Conservation (phyloP, 257 asterid species). For the Misopates orontium region DNA sequence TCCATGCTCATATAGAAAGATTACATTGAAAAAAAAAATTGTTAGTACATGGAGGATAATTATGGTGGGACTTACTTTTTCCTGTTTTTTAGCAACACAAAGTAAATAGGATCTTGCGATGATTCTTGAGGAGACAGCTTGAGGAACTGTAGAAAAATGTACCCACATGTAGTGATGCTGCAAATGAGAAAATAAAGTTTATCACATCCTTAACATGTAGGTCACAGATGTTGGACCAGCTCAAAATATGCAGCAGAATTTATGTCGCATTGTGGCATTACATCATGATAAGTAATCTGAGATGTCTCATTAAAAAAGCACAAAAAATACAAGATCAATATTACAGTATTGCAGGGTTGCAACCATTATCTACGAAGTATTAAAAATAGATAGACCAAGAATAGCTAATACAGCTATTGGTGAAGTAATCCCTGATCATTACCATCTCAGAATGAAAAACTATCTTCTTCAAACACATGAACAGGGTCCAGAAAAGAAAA, state of each 20-base stretch:
- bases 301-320: not conserved
- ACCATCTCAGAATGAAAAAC: too few species aligned
- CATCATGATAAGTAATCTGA: not conserved
- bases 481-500: too few species aligned
- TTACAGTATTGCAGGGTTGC: too few species aligned
- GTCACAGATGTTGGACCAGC: not conserved
- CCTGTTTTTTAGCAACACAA: slow-evolving; percentile 54
- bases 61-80: slow-evolving; percentile 48
- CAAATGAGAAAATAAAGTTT: slow-evolving; percentile 21
- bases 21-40: not conserved
- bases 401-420: too few species aligned
- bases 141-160: slow-evolving; percentile 63
- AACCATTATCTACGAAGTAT: too few species aligned
- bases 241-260: not conserved
- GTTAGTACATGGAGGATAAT: not conserved
- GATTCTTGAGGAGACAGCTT: slow-evolving; percentile 72
- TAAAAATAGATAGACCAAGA: too few species aligned
- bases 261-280: slow-evolving; percentile 1
- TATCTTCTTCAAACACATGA: too few species aligned
- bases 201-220: not conserved
- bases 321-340: too few species aligned
- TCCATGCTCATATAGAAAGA: not conserved
- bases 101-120: slow-evolving; percentile 68
- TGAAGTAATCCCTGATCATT: too few species aligned
- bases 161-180: slow-evolving; percentile 82